Evolutionary conservation across 768 basidiomycete genomes (phyloP), one percentile per base, ranked within the genome.

Genomic region (Sistotremastrum suecicum): DNA sequence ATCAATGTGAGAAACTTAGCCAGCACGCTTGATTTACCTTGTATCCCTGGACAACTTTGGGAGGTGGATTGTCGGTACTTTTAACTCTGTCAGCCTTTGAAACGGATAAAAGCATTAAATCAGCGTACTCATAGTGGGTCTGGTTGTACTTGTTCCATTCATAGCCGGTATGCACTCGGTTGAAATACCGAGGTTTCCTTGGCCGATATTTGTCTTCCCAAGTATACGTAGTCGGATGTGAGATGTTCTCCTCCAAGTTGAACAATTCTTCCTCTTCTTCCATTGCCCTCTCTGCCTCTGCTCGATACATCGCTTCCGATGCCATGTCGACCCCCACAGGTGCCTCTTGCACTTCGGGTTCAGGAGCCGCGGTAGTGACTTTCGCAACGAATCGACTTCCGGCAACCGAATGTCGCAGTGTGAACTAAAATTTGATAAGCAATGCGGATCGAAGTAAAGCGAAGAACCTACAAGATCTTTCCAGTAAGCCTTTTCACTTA

Each of bases 81-180:
- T 7, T 42, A 48, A 42, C 30, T 28, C 50, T 39, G 48, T 44
- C 28, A 55, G 37, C 39, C 42, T 39, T 8, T 12, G 7, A 48
- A 39, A 20, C 9, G 50, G 10, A 41, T 42, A 42, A 47, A 35
- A 47, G 37, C 8, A 20, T 28, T 0, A 32, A 37, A 11, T 39
- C 46, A 20, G 73, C 86, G 52, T 67, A 94, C 89, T 97, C 95
- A 63, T 98, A 99, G 66, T 98, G 95, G 3, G 95, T 98, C 62
- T 98, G 94, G 62, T 98, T 98, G 63, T 98, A 99, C 69, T 97
- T 98, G 70, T 94, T 98, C 95, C 95, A 99, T 61, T 99, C 95
- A 59, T 94, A 99, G 30, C 95, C 95, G 32, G 95, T 99, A 58
- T 98, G 91, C 29, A 98, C 95, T 48, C 95, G 81, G 59, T 99